Evolutionary conservation across 305 asterid species (phyloP), one percentile per base, ranked within the genome.

Genomic region (Plantago lanceolata): DNA sequence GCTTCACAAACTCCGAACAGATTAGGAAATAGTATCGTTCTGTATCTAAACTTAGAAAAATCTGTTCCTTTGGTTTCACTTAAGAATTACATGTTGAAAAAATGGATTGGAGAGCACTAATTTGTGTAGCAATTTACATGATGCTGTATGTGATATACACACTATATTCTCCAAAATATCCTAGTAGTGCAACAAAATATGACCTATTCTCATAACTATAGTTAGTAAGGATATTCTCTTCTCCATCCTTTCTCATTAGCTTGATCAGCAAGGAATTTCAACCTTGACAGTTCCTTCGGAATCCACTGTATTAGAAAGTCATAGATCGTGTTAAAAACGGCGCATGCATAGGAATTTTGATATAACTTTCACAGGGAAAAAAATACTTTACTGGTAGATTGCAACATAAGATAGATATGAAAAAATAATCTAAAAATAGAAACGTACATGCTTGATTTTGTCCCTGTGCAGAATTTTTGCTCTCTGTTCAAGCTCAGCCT

Each of bases 211-310:
- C 55, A 31, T 66, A 47, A 65, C 52, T 48, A 57, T 29, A 69
- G 50, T 56, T 61, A 77, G 19, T 44, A 87, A 85, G 97, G 98
- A 92, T 92, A 92, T 89, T 85, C 79, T 4, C 75, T 64, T 71
- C 90, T 87, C 86, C 94, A 75, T 64, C 98, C 98, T 85, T 89
- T 87, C 73, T 85, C 97, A 71, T 85, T 84, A 72, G 96, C 92
- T 17, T 48, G 82, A 15, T 79, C 82, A 33, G 81, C 84, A 66
- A 51, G 85, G 19, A 43, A 57, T 59, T 63, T 72, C 86, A 85
- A 61, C 72, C 72, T 51, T 52, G 18, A 62, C 81, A 89, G 81
- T 73, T 93, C 86, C 77, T 74, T 79, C 47, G 24, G 57, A 83
- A 93, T 87, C 87, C 87, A 57, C 96, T 92, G 87, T 70, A 63